A percentile compares a stretch with the other conserved stretches of the same genome.
These are phyloP conservation scores for Cryptococcus sp. DNA, from an alignment of 1,284 basidiomycete genomes.

Conservation along the genomic window DNA sequence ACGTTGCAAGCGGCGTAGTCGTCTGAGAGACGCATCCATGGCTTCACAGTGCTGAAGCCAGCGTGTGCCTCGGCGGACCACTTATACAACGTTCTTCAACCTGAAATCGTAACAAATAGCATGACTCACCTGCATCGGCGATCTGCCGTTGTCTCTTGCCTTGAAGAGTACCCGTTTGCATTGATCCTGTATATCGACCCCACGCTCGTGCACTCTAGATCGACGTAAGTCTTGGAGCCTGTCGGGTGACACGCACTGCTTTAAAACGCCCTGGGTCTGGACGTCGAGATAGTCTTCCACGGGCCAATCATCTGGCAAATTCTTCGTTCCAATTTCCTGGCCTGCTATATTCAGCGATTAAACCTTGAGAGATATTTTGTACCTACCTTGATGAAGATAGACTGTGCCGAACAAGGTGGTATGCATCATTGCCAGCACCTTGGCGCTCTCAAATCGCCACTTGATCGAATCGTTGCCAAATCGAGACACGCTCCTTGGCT, in stretches of 20 bases:
- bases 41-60: too few relatives aligned
- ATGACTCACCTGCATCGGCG: constrained; percentile 16
- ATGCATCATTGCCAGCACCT: constrained; percentile 66
- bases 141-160: constrained; percentile 68
- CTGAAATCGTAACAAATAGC: too few relatives aligned
- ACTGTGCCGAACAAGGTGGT: constrained; percentile 65
- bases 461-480: constrained; percentile 64
- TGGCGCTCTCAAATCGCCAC: constrained; percentile 62
- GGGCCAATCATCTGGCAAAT: constrained; percentile 66
- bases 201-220: constrained; percentile 5
- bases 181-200: constrained; percentile 52
- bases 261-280: constrained; percentile 5
- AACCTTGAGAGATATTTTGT: too few relatives aligned
- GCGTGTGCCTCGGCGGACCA: too few relatives aligned
- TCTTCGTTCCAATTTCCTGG: constrained; percentile 70
- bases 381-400: constrained; percentile 63
- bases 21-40: too few relatives aligned
- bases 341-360: not conserved
- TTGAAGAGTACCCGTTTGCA: constrained; percentile 63
- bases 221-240: too few relatives aligned
- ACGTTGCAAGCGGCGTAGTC: constrained; percentile 36
- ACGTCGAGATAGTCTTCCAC: constrained; percentile 69
- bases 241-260: not conserved
- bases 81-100: constrained; percentile 36
- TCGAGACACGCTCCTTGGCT: constrained; percentile 63